These are phyloP conservation scores for Gaillardinia entomophila DNA, from an alignment of 805 yeast genomes.

Conservation along the genomic window DNA sequence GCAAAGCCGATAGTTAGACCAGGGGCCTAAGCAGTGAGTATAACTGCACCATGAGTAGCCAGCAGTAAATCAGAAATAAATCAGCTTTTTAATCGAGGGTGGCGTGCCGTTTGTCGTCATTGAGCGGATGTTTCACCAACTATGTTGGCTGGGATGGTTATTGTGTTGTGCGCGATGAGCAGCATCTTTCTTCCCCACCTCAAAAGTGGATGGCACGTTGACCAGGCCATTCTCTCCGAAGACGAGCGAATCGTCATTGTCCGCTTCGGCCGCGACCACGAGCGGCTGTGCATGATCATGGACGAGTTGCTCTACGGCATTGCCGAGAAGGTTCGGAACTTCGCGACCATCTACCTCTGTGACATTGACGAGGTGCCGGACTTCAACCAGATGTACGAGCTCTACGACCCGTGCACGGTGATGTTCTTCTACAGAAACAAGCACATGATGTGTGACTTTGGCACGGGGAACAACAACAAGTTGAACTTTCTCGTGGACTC, in stretches of 20 bases:
- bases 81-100: too few relatives aligned
- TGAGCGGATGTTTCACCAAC: too few relatives aligned
- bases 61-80: too few relatives aligned
- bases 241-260: constrained; percentile 83
- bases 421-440: constrained; percentile 93
- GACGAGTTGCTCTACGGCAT: constrained; percentile 78
- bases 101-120: too few relatives aligned
- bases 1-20: too few relatives aligned
- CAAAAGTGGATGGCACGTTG: constrained; percentile 65
- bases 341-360: constrained; percentile 83
- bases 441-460: constrained; percentile 98
- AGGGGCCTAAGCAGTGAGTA: too few relatives aligned
- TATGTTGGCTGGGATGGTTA: too few relatives aligned
- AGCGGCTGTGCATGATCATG: constrained; percentile 79
- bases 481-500: constrained; percentile 70
- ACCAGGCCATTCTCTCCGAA: constrained; percentile 90
- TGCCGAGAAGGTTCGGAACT: constrained; percentile 79
- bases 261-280: constrained; percentile 78
- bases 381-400: constrained; percentile 81
- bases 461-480: constrained; percentile 96
- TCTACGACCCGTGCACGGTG: constrained; percentile 83
- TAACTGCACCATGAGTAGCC: too few relatives aligned
- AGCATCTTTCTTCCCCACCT: constrained; percentile 15
- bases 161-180: too few relatives aligned
- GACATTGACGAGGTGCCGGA: constrained; percentile 88